Percentiles rank a stretch among this genome's conserved stretches.
Conservation (phyloP, 2,329 filamentous ascomycete genomes). For the Phialemonium atrogriseum region DNA sequence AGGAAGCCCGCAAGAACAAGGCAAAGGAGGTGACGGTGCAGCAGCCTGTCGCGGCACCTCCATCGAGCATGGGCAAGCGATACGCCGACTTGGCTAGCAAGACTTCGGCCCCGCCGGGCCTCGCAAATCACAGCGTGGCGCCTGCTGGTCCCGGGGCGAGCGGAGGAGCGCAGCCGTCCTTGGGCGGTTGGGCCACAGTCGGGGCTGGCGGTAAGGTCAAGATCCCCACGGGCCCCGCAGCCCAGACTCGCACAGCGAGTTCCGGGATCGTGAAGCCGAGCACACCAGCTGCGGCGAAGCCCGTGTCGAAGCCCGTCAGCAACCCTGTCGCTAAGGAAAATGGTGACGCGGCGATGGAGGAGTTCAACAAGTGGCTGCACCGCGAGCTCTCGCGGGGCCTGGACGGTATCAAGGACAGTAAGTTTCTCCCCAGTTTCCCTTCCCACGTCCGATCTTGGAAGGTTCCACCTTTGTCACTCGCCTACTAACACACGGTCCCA, state of each 20-base stretch:
- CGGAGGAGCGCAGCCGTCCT: constrained; percentile 12
- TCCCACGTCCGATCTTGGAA: not conserved
- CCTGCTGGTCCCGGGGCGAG: constrained; percentile 21
- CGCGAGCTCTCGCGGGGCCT: constrained; percentile 70
- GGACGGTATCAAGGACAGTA: constrained; percentile 41
- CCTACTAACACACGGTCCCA: constrained; percentile 4
- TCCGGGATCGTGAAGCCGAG: constrained; percentile 32
- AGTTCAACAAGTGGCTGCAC: constrained; percentile 90
- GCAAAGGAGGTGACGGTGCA: constrained; percentile 44
- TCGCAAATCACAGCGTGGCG: constrained; percentile 26
- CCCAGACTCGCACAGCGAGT: constrained; percentile 37
- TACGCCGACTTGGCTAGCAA: constrained; percentile 94
- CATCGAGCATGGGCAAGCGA: constrained; percentile 61
- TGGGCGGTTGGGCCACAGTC: constrained; percentile 84
- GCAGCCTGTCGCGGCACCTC: constrained; percentile 33
- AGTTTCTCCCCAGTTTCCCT: constrained; percentile 20
- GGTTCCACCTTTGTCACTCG: constrained; percentile 2
- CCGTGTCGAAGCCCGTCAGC: constrained; percentile 37
- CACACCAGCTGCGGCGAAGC: constrained; percentile 36
- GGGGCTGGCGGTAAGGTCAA: constrained; percentile 91
- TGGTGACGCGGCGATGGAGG: constrained; percentile 60
- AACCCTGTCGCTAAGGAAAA: constrained; percentile 32
- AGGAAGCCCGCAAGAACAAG: constrained; percentile 81
- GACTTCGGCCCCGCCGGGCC: constrained; percentile 32
- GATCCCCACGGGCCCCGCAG: constrained; percentile 52